Evolutionary conservation across 495 filamentous ascomycete genomes (phyloP), one percentile per base, ranked within the genome.

Genomic region (Penicillium ochrochloron): DNA sequence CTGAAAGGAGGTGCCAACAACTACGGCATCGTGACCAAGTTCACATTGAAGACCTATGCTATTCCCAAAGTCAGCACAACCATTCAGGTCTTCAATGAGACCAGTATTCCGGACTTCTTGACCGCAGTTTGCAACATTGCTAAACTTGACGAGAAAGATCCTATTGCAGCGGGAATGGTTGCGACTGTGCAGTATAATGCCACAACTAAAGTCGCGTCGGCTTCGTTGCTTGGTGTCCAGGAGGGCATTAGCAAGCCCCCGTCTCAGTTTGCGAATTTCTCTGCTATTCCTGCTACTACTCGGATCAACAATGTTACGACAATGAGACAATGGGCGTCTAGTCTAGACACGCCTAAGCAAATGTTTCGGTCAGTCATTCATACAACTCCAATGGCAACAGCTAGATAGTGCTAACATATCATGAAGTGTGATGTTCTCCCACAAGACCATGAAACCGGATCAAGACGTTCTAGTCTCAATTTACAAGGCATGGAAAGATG

Each of bases 11-110:
- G 79, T 2, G 70, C 69, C 1, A 82, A 78, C 50, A 80, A 80
- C 39, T 82, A 73, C 59, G 80, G 77, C 5, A 66, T 72, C 17
- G 68, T 88, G 14, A 85, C 82, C 0, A 73, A 73, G 15, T 85
- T 83, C 46, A 72, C 76, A 7, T 67, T 86, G 14, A 65, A 75
- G 23, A 84, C 82, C 0, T 82, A 82, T 57, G 55, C 33, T 17
- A 63, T 84, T 51, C 75, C 79, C 0, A 75, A 80, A 31, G 48
- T 76, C 27, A 76, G 67, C 64, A 74, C 69, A 6, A 76, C 71
- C 6, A 74, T 77, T 23, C 70, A 78, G 2, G 69, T 71, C n/a
- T 78, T 74, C 21, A 61, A 73, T 5, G 65, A 86, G 63, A 62
- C 42, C 2, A 41, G 50, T 1, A 62, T 76, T 2, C 58, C 66